Conservation (phyloP, 2,329 filamentous ascomycete species). For the Aspergillus unguis region DNA sequence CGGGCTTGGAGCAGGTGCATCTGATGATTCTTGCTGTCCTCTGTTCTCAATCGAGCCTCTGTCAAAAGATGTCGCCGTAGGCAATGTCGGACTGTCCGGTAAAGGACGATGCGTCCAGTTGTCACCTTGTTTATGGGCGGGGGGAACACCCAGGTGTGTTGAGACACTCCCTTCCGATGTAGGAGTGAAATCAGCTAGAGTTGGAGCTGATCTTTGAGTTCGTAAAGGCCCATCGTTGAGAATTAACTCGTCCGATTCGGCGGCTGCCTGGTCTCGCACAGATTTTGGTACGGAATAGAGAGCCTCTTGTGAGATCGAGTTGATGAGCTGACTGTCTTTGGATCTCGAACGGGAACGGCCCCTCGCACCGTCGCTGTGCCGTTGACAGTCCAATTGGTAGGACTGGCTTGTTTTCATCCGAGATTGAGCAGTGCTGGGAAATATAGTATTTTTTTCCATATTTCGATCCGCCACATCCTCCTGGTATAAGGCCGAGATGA, state of each 20-base stretch:
- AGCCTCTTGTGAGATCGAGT: conserved; percentile 16
- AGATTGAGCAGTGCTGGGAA: conserved; percentile 20
- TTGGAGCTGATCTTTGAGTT: conserved; percentile 32
- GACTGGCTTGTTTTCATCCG: conserved; percentile 16
- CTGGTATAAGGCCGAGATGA: conserved; percentile 37
- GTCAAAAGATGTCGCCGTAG: conserved; percentile 16
- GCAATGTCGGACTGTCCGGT: conserved; percentile 36
- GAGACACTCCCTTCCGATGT: conserved; percentile 10
- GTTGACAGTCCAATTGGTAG: neutral
- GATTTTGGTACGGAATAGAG: neutral
- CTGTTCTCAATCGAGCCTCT: conserved; percentile 7
- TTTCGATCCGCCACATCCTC: conserved; percentile 44
- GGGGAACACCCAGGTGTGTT: conserved; percentile 30
- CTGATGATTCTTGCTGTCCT: conserved; percentile 12
- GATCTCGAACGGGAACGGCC: conserved; percentile 10
- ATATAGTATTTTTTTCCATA: conserved; percentile 28
- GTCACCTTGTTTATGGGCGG: conserved; percentile 31
- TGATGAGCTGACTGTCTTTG: conserved; percentile 6
- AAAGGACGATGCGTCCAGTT: conserved; percentile 32
- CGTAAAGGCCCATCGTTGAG: conserved; percentile 18
- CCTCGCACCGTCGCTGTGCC: neutral
- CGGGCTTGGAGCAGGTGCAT: conserved; percentile 1
- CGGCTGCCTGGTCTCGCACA: conserved; percentile 1
- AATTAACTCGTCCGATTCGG: neutral
- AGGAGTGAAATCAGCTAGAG: conserved; percentile 18